phyloP scores from a whole-genome alignment of 2,329 filamentous ascomycete genomes.

The Apiospora kogelbergensis region DNA sequence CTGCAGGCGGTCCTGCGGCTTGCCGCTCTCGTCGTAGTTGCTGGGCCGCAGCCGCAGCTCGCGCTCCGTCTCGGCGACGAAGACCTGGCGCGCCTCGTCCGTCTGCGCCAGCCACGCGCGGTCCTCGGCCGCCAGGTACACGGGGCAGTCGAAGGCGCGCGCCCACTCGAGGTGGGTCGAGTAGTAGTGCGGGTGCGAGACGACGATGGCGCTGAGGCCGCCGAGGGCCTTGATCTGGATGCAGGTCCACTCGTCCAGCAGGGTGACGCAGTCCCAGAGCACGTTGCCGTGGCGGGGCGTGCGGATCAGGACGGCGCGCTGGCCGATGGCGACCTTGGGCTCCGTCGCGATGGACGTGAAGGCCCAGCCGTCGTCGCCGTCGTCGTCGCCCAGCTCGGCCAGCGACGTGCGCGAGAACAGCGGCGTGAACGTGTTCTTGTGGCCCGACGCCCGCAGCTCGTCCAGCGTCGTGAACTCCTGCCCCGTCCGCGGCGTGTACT shows the following conservation, averaged over 20 bases:
- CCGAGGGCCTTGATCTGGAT: slow-evolving; percentile 57
- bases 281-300: slow-evolving; percentile 65
- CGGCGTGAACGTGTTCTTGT: slow-evolving; percentile 55
- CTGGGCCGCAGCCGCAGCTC: slow-evolving; percentile 28
- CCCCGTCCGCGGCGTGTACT: slow-evolving; percentile 64
- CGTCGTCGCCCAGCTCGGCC: slow-evolving; percentile 36
- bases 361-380: background rate
- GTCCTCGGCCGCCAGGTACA: slow-evolving; percentile 70
- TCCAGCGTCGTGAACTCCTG: slow-evolving; percentile 66
- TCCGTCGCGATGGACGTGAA: slow-evolving; percentile 49
- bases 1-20: background rate
- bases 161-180: slow-evolving; percentile 76
- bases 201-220: slow-evolving; percentile 70
- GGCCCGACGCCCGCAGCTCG: slow-evolving; percentile 37
- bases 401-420: slow-evolving; percentile 25
- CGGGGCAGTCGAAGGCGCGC: slow-evolving; percentile 63
- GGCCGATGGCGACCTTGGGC: slow-evolving; percentile 70
- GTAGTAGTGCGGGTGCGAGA: slow-evolving; percentile 83
- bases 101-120: slow-evolving; percentile 58
- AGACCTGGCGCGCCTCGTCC: slow-evolving; percentile 40
- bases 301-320: slow-evolving; percentile 68
- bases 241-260: slow-evolving; percentile 65
- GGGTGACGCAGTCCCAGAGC: slow-evolving; percentile 77
- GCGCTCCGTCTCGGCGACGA: slow-evolving; percentile 45
- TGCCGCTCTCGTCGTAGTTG: background rate